These are phyloP conservation scores for Suhomyces choctaworum DNA, from an alignment of 1,139 yeast genomes.

Conservation along the genomic window DNA sequence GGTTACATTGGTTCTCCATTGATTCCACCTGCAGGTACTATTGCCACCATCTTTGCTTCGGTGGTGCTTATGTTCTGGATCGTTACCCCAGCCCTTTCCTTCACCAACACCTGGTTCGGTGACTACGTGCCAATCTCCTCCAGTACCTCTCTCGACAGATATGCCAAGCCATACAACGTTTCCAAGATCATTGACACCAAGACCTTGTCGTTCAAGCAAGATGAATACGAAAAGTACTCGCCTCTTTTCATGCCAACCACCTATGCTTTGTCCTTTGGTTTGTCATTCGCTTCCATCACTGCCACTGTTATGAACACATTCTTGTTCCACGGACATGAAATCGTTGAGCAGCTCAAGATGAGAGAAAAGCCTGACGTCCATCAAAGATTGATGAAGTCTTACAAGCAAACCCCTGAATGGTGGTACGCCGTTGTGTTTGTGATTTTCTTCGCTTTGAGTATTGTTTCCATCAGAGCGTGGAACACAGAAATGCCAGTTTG, in stretches of 20 bases:
- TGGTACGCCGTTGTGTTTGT: slow-evolving; percentile 53
- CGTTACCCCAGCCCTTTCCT: slow-evolving; percentile 42
- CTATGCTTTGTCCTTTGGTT: slow-evolving; percentile 62
- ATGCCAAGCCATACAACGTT: slow-evolving; percentile 35
- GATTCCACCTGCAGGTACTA: slow-evolving; percentile 63
- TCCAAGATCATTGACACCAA: slow-evolving; percentile 41
- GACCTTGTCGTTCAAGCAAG: slow-evolving; percentile 44
- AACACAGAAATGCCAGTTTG: slow-evolving; percentile 47
- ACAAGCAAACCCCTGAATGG: slow-evolving; percentile 67
- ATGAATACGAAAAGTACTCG: slow-evolving; percentile 52
- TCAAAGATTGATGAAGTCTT: slow-evolving; percentile 58
- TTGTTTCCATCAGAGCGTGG: slow-evolving; percentile 42
- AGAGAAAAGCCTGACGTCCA: slow-evolving; percentile 60
- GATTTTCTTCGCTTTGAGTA: slow-evolving; percentile 39
- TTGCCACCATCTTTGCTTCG: slow-evolving; percentile 46
- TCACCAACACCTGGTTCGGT: slow-evolving; percentile 45
- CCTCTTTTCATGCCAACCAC: slow-evolving; percentile 67
- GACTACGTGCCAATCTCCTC: slow-evolving; percentile 46
- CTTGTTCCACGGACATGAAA: slow-evolving; percentile 57
- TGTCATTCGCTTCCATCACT: slow-evolving; percentile 62
- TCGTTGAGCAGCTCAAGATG: slow-evolving; percentile 44
- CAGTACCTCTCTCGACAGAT: slow-evolving; percentile 41
- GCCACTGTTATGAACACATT: slow-evolving; percentile 59
- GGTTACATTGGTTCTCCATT: slow-evolving; percentile 68
- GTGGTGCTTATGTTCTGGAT: slow-evolving; percentile 41